Evolutionary conservation across 768 basidiomycete species (phyloP), one percentile per base, ranked within the genome.

Genomic region (Daedaleopsis sinensis): DNA sequence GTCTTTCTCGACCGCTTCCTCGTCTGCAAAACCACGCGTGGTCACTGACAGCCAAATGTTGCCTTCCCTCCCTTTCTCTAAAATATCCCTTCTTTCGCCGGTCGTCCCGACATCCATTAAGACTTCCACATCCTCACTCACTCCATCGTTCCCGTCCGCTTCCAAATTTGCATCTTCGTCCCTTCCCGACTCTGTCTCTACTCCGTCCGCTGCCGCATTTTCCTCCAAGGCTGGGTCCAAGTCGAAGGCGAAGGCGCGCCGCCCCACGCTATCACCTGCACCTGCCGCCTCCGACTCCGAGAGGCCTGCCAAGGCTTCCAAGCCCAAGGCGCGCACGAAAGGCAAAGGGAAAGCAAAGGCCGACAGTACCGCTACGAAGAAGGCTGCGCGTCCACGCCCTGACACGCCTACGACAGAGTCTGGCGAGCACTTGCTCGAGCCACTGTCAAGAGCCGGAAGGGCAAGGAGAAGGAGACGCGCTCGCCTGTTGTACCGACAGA

Each of bases 11-110:
- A 13, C 46, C 35, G 27, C n/a, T 23, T 43, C 49, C 27, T 36
- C 43, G 23, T 19, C 53, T 36, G 24, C 60, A 18, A 49, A 53
- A 15, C 52, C 46, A 5, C 54, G 35, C 15, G 18, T 39, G 13
- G 42, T 19, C 18, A 18, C 44, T 15, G 62, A 63, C 38, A 64
- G 59, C 6, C 48, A 62, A 3, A 68, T 70, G 2, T 84, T 84
- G 0, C 83, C 83, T 1, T 78, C 84, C 0, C 70, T 74, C 4
- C 76, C 82, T 0, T 86, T 86, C 61, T 80, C 85, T 48, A 81
- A 79, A 52, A 74, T 86, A 42, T 84, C 85, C 1, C 60, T 85
- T 63, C 64, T 80, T 65, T 74, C 74, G 48, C 75, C 78, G 52
- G 60, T 74, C 55, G 60, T 64, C 38, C 39, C 70, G 44, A 42